These are phyloP conservation scores for Stagonosporopsis rhizophila DNA, from an alignment of 2,329 filamentous ascomycete genomes.

Conservation along the genomic window DNA sequence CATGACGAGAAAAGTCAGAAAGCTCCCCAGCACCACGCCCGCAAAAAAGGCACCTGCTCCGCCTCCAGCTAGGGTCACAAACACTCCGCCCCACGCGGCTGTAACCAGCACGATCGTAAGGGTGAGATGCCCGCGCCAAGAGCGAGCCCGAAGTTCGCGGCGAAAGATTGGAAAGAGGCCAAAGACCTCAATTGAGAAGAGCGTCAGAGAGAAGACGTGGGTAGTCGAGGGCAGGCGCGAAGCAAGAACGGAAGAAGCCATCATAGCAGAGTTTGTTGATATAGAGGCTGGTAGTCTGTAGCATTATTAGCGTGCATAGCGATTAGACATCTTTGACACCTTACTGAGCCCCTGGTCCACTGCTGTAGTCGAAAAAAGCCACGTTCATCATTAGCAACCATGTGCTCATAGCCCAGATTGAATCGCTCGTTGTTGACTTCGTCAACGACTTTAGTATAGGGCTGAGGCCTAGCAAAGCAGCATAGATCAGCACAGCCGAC, in stretches of 20 bases:
- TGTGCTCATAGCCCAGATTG: slow-evolving; percentile 96
- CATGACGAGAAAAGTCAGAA: slow-evolving; percentile 79
- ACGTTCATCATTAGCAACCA: slow-evolving; percentile 95
- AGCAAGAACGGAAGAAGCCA: slow-evolving; percentile 94
- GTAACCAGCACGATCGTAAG: slow-evolving; percentile 80
- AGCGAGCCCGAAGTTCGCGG: slow-evolving; percentile 82
- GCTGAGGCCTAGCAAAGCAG: slow-evolving; percentile 86
- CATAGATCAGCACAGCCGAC: slow-evolving; percentile 91
- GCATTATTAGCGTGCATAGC: slow-evolving; percentile 20
- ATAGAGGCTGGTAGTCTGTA: slow-evolving; percentile 74
- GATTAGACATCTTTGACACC: slow-evolving; percentile 13
- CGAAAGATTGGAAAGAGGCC: slow-evolving; percentile 97
- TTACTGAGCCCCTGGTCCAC: slow-evolving; percentile 64
- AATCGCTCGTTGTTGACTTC: slow-evolving; percentile 87
- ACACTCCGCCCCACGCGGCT: slow-evolving; percentile 80
- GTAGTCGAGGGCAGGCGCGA: slow-evolving; percentile 88
- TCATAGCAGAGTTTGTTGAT: slow-evolving; percentile 93
- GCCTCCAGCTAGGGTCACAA: slow-evolving; percentile 61
- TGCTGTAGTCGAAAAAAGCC: slow-evolving; percentile 96
- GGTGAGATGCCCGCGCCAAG: slow-evolving; percentile 79
- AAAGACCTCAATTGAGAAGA: slow-evolving; percentile 98
- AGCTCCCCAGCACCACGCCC: slow-evolving; percentile 77
- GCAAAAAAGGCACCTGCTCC: slow-evolving; percentile 67
- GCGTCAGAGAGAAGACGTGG: slow-evolving; percentile 91
- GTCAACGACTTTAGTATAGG: slow-evolving; percentile 98